Conservation (phyloP, 176 grass and related monocot genomes). For the Tillandsia fasciculata region DNA sequence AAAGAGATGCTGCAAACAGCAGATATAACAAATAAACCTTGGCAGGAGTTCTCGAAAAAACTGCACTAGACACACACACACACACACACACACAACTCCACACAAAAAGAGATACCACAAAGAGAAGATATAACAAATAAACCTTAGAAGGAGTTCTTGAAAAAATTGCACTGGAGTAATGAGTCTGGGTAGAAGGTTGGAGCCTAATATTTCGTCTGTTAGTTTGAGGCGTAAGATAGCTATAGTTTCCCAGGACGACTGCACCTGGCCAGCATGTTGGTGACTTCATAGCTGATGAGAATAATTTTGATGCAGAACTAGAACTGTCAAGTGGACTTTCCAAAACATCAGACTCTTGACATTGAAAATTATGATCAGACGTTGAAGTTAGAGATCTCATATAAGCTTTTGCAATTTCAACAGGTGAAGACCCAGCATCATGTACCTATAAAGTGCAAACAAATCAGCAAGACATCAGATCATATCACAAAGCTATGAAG, state of each 20-base stretch:
- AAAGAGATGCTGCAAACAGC: too few species aligned
- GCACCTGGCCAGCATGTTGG: slow-evolving; percentile 38
- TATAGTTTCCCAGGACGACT: slow-evolving; percentile 22
- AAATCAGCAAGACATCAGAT: slow-evolving; percentile 20
- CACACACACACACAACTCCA: not conserved
- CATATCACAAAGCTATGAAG: not conserved
- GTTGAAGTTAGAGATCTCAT: slow-evolving; percentile 38
- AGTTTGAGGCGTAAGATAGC: slow-evolving; percentile 45
- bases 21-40: too few species aligned
- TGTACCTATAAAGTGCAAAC: slow-evolving; percentile 31
- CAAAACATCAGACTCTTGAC: slow-evolving; percentile 29
- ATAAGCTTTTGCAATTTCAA: slow-evolving; percentile 69
- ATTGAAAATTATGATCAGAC: slow-evolving; percentile 29
- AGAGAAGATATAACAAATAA: not conserved
- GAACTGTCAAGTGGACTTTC: slow-evolving; percentile 31
- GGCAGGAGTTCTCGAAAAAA: too few species aligned
- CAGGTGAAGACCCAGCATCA: slow-evolving; percentile 37
- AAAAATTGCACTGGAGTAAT: slow-evolving; percentile 40
- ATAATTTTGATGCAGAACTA: slow-evolving; percentile 21
- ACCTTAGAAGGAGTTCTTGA: slow-evolving; percentile 32
- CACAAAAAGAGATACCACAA: slow-evolving; percentile 18
- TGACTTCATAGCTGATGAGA: slow-evolving; percentile 22
- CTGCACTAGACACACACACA: not conserved
- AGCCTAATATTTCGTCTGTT: slow-evolving; percentile 28
- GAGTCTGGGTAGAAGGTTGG: slow-evolving; percentile 17